Base-by-base conservation (phyloP, 768 basidiomycete species). In the Sporobolomyces pararoseus region DNA sequence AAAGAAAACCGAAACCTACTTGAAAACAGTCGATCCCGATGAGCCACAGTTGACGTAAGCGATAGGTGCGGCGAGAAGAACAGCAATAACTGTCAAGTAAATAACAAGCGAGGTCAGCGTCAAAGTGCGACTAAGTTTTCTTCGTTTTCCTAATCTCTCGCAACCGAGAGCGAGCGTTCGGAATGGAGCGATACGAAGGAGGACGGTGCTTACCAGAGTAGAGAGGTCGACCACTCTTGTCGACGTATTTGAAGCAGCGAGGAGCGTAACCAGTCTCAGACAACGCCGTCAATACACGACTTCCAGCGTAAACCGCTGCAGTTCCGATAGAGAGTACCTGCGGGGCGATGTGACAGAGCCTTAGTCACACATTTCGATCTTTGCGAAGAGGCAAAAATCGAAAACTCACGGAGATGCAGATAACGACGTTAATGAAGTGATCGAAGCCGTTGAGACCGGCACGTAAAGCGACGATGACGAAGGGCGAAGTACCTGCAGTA, bases 201-300 rank as follows among this genome's bases (percentile, higher is more conserved):
- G 6, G 39, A 25, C 37, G 12, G 16, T 14, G 32, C 44, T 27
- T 6, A 60, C 58, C 59, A 5, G 82, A 84, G 72, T 67, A 85
- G 79, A 87, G 61, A 0, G 88, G 88, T 10, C 88, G 86, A 2
- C 88, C 88, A 16, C 35, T 31, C 70, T 82, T 81, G 78, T 85
- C 88, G 34, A 86, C 85, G 80, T 84, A 85, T 19, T 84, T 84
- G 79, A 89, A 88, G 63, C 86, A 67, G 34, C 79, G 81, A 23
- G 88, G 88, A 0, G 88, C 88, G 70, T 87, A 84, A 0, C 87
- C 87, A n/a, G 81, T 79, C 66, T 84, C 83, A 4, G 87, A 87
- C n/a, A 89, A 81, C 1, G 85, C 83, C 35, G 83, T 78, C 12
- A 87, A 76, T 82, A 86, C 85, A 1, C 86, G 82, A 7, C 86